A percentile compares a stretch with the other conserved stretches of the same genome.
These are phyloP conservation scores for Abortiporus biennis DNA, from an alignment of 1,284 basidiomycete species.

Conservation along the genomic window DNA sequence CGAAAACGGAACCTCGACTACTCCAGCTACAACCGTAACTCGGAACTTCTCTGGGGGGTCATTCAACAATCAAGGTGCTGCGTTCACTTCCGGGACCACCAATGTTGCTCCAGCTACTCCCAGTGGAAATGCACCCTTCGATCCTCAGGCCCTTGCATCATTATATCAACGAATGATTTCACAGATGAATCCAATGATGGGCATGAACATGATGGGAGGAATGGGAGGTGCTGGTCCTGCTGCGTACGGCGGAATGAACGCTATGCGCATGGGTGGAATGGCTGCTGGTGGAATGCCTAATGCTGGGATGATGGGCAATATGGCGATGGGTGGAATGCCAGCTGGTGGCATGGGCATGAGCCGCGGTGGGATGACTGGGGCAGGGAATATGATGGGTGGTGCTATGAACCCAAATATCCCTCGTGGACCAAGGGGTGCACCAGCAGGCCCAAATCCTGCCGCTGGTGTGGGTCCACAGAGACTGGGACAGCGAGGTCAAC, in stretches of 20 bases:
- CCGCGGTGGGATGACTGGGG: constrained; percentile 25
- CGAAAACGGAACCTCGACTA: constrained; percentile 20
- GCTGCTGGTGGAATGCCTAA: constrained; percentile 28
- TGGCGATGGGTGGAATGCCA: constrained; percentile 33
- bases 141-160: constrained; percentile 74
- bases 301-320: constrained; percentile 36
- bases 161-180: constrained; percentile 83
- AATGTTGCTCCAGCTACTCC: constrained; percentile 16
- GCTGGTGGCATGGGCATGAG: constrained; percentile 41
- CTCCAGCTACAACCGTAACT: constrained; percentile 9
- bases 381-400: constrained; percentile 24
- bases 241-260: constrained; percentile 29
- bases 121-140: constrained; percentile 41
- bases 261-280: constrained; percentile 28
- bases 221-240: constrained; percentile 28
- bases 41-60: background rate
- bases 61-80: constrained; percentile 19
- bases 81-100: constrained; percentile 13
- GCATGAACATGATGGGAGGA: constrained; percentile 42
- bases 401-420: constrained; percentile 54
- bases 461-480: constrained; percentile 70
- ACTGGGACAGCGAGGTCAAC: constrained; percentile 61
- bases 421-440: constrained; percentile 57
- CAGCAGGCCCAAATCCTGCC: constrained; percentile 39
- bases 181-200: constrained; percentile 53